Evolutionary conservation across 2,329 filamentous ascomycete species (phyloP).

Genomic region (Huntiella abstrusa): DNA sequence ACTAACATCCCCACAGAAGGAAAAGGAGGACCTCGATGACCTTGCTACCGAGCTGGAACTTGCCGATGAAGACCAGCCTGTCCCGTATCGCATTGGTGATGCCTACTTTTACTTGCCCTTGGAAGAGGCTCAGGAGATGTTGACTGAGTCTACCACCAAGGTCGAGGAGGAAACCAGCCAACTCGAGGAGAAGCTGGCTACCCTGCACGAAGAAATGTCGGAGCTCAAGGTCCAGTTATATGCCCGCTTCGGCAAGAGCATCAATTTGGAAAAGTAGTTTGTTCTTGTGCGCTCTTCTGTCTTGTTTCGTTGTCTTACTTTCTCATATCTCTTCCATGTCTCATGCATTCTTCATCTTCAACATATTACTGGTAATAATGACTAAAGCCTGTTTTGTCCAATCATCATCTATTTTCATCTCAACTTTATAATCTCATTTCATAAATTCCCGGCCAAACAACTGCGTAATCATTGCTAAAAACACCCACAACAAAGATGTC

Average conservation of each 20-base stretch:
- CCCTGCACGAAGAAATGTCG: conserved; percentile 70
- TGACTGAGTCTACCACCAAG: conserved; percentile 48
- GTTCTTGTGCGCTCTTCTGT: background rate
- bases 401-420: no score
- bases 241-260: conserved; percentile 85
- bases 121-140: conserved; percentile 69
- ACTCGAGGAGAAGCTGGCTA: conserved; percentile 58
- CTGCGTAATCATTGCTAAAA: background rate
- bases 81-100: conserved; percentile 96
- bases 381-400: no score
- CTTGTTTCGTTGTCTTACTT: no score
- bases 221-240: conserved; percentile 83
- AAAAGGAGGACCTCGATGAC: conserved; percentile 95
- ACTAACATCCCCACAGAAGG: conserved; percentile 44
- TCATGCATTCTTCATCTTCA: no score
- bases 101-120: conserved; percentile 80
- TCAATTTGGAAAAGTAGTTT: conserved; percentile 55
- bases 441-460: background rate
- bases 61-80: conserved; percentile 81
- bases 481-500: background rate
- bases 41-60: conserved; percentile 80
- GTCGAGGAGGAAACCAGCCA: conserved; percentile 59
- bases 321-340: no score
- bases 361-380: no score
- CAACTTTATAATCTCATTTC: no score